phyloP scores from a whole-genome alignment of 2,329 filamentous ascomycete genomes.

The Colletotrichum incanum region DNA sequence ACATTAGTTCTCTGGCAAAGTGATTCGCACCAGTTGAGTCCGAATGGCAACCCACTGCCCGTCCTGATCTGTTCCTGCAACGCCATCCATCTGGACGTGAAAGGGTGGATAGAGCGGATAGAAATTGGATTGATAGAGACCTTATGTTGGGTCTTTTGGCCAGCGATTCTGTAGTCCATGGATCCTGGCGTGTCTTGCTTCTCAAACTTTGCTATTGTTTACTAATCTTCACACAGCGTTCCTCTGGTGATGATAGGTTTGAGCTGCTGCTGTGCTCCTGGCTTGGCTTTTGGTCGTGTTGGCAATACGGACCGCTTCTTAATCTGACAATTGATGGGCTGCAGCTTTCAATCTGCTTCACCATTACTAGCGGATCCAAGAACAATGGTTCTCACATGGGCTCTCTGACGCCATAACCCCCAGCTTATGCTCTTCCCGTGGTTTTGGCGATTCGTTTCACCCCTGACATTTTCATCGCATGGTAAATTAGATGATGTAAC shows the following conservation, averaged over 20 bases:
- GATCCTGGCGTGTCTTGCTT: conserved; percentile 37
- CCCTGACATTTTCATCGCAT: conserved; percentile 64
- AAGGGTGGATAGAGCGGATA: conserved; percentile 40
- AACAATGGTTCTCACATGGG: conserved; percentile 63
- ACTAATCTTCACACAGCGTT: conserved; percentile 35
- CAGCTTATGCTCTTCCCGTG: conserved; percentile 53
- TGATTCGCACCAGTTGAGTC: conserved; percentile 5
- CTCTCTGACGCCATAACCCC: conserved; percentile 72
- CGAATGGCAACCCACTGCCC: background rate
- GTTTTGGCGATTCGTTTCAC: conserved; percentile 76
- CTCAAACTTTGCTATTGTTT: conserved; percentile 13
- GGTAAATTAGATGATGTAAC: conserved; percentile 14
- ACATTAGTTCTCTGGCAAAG: background rate
- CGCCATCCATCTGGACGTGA: conserved; percentile 25
- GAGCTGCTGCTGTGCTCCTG: too few species aligned
- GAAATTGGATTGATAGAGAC: conserved; percentile 38
- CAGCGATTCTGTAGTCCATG: conserved; percentile 30
- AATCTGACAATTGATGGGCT: conserved; percentile 68
- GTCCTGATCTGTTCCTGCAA: conserved; percentile 22
- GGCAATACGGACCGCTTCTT: conserved; percentile 55
- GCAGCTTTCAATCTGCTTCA: conserved; percentile 69
- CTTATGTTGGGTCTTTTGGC: conserved; percentile 20
- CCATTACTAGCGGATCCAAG: conserved; percentile 70
- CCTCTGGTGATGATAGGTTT: background rate
- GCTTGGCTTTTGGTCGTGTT: background rate